Conservation (phyloP, 768 basidiomycete genomes). For the Lentinus brumalis region DNA sequence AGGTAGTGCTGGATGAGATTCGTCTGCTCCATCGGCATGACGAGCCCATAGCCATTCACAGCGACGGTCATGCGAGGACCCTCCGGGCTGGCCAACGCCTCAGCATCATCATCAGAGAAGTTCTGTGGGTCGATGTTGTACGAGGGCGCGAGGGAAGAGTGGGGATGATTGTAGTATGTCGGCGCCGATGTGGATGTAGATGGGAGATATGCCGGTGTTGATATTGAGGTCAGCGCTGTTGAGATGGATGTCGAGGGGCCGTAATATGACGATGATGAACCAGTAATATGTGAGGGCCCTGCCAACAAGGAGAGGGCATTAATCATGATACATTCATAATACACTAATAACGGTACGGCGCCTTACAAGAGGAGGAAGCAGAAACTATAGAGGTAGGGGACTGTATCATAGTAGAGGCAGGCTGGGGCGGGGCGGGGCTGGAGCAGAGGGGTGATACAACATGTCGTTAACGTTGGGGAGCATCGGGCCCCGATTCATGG, state of each 20-base stretch:
- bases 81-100: conserved; percentile 12
- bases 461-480: conserved; percentile 34
- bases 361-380: conserved; percentile 61
- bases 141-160: conserved; percentile 20
- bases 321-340: conserved; percentile 71
- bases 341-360: conserved; percentile 68
- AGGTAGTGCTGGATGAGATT: conserved; percentile 52
- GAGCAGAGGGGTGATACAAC: conserved; percentile 21
- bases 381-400: conserved; percentile 55
- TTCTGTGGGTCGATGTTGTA: conserved; percentile 21
- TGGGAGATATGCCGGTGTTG: conserved; percentile 7
- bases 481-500: conserved; percentile 24
- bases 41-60: conserved; percentile 19
- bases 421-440: conserved; percentile 20
- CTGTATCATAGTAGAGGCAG: conserved; percentile 38
- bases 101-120: conserved; percentile 21
- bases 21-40: conserved; percentile 28
- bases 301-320: conserved; percentile 57
- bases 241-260: conserved; percentile 5
- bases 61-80: conserved; percentile 19
- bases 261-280: conserved; percentile 17
- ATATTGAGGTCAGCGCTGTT: conserved; percentile 9
- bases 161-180: conserved; percentile 18
- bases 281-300: conserved; percentile 38
- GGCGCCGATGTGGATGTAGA: not conserved